Conservation (phyloP, 2,329 filamentous ascomycete species). For the Rutstroemia sp. region DNA sequence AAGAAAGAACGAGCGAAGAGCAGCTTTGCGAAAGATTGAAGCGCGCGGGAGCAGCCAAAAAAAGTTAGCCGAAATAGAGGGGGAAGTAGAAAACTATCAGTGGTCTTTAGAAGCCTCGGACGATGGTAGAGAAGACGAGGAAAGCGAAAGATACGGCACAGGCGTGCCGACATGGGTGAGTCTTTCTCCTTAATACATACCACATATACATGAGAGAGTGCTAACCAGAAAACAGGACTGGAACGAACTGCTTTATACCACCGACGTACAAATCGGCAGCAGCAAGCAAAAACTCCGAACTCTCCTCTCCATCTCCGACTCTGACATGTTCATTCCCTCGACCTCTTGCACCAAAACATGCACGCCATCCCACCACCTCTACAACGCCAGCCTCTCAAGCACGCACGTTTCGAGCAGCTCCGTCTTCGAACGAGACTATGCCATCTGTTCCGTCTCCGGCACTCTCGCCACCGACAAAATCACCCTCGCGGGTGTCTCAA, state of each 20-base stretch:
- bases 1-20: not conserved
- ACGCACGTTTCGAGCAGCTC: not conserved
- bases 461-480: not conserved
- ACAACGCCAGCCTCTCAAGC: not conserved
- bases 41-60: not conserved
- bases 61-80: not conserved
- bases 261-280: conserved; percentile 9
- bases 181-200: not conserved
- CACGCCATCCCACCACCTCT: not conserved
- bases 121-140: not conserved
- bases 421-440: not conserved
- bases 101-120: not conserved
- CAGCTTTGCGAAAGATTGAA: not conserved
- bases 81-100: conserved; percentile 4
- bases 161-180: conserved; percentile 2
- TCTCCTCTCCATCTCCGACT: conserved; percentile 4
- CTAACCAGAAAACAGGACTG: conserved; percentile 5
- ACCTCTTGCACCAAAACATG: not conserved
- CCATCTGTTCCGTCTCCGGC: not conserved
- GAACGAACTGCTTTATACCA: conserved; percentile 8
- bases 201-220: not conserved
- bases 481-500: not conserved
- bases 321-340: conserved; percentile 3
- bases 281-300: conserved; percentile 6
- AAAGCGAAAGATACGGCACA: not conserved